phyloP scores from a whole-genome alignment of 169 alveolate genomes.

The Cryptosporidium baileyi region DNA sequence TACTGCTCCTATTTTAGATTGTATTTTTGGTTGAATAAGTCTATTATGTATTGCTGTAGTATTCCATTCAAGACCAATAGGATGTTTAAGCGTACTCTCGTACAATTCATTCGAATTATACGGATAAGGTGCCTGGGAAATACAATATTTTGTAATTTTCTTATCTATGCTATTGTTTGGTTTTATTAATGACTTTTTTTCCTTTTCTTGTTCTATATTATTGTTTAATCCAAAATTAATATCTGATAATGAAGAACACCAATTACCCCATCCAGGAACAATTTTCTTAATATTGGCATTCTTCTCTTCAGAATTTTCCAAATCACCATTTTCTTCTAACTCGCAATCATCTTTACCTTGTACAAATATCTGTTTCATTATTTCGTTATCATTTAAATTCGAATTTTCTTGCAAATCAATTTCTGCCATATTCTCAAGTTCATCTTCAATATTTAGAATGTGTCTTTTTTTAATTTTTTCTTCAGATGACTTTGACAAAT shows the following conservation, averaged over 20 bases:
- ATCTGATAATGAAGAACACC: slow-evolving; percentile 28
- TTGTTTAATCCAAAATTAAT: background rate
- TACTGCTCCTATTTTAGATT: slow-evolving; percentile 82
- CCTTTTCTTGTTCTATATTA: background rate
- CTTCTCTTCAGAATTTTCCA: background rate
- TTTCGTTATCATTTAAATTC: background rate
- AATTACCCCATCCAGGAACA: slow-evolving; percentile 67
- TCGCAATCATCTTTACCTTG: background rate
- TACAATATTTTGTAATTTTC: slow-evolving; percentile 71
- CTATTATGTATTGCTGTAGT: slow-evolving; percentile 80
- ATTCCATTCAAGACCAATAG: slow-evolving; percentile 85
- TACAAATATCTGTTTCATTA: slow-evolving; percentile 13
- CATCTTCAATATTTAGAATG: slow-evolving; percentile 44
- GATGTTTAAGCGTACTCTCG: slow-evolving; percentile 73
- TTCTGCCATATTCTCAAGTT: slow-evolving; percentile 40
- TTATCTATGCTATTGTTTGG: slow-evolving; percentile 58
- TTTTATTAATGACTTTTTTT: background rate
- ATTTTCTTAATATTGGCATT: background rate
- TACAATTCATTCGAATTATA: slow-evolving; percentile 71
- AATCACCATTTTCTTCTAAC: background rate
- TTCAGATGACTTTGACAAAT: background rate
- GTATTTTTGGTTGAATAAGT: slow-evolving; percentile 85
- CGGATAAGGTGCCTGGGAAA: slow-evolving; percentile 72
- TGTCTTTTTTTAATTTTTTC: background rate
- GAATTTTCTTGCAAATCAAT: background rate